Conservation (phyloP, 108 stramenopile genomes). For the Parietichytrium sp. region DNA sequence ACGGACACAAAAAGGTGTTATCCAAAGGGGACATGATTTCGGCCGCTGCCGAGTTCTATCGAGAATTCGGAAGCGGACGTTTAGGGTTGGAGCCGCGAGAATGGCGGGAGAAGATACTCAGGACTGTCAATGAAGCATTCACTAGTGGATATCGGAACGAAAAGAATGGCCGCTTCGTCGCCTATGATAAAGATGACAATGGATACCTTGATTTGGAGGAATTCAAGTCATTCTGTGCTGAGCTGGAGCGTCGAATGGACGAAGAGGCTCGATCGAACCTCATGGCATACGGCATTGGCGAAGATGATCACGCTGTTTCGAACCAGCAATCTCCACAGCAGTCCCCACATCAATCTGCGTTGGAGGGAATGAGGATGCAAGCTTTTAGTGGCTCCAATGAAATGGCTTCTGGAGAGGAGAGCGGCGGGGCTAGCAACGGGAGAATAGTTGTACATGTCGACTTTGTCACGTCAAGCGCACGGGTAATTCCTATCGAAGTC, state of each 20-base stretch:
- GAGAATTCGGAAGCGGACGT: not conserved
- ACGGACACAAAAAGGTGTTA: not conserved
- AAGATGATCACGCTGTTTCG: not conserved
- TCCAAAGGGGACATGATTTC: slow-evolving; percentile 3
- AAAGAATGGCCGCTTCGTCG: not conserved
- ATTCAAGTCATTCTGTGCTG: not conserved
- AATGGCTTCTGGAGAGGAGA: not conserved
- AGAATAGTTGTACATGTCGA: not conserved
- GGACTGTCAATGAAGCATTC: slow-evolving; percentile 4
- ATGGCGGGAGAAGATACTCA: not conserved
- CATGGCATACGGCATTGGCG: not conserved
- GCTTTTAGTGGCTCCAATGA: not conserved
- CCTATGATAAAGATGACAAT: not conserved
- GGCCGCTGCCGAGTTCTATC: not conserved
- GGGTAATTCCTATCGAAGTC: not conserved
- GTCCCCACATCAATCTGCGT: not conserved
- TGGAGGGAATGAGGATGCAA: not conserved
- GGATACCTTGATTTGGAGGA: not conserved
- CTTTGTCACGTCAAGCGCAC: not conserved
- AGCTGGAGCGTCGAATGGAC: not conserved
- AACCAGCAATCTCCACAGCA: not conserved
- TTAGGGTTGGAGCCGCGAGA: not conserved
- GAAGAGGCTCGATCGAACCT: too few species aligned
- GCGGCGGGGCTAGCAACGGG: not conserved
- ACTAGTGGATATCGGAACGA: not conserved